Percentiles rank a stretch among this genome's conserved stretches.
These are phyloP conservation scores for Rhizopogon roseolus DNA, from an alignment of 768 basidiomycete genomes.

Conservation along the genomic window DNA sequence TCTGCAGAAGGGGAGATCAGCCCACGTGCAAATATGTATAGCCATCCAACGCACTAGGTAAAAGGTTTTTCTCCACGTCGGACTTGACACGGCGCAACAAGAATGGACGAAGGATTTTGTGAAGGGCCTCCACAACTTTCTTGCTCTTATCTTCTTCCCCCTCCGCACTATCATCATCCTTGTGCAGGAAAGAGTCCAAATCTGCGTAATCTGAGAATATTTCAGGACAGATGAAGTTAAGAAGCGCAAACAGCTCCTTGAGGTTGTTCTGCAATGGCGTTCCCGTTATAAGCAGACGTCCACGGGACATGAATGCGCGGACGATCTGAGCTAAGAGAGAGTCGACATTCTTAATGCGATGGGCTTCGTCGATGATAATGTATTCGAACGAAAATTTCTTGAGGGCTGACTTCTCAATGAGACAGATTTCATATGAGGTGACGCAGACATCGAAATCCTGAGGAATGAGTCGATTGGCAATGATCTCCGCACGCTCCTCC, in stretches of 20 bases:
- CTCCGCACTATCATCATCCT: conserved; percentile 65
- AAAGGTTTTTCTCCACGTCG: conserved; percentile 92
- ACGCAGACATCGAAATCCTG: conserved; percentile 93
- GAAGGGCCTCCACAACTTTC: conserved; percentile 92
- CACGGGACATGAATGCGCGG: conserved; percentile 82
- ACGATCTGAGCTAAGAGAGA: conserved; percentile 95
- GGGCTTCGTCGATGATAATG: conserved; percentile 97
- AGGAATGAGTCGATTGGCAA: conserved; percentile 72
- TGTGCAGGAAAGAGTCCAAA: conserved; percentile 90
- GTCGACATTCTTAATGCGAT: conserved; percentile 98
- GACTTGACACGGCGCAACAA: conserved; percentile 90
- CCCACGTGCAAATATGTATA: not conserved
- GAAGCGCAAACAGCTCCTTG: conserved; percentile 87
- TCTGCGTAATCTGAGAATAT: conserved; percentile 91
- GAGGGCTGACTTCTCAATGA: conserved; percentile 88
- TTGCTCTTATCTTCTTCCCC: conserved; percentile 81
- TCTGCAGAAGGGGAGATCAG: conserved; percentile 39
- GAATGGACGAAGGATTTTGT: conserved; percentile 96
- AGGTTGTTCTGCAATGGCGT: conserved; percentile 96
- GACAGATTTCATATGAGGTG: conserved; percentile 95
- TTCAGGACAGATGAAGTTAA: conserved; percentile 97
- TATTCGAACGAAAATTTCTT: conserved; percentile 98
- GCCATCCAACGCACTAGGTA: conserved; percentile 58
- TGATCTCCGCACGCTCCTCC: conserved; percentile 83
- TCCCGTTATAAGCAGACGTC: conserved; percentile 90